Base-by-base conservation (phyloP, 768 basidiomycete species). In the Amanita rubescens region DNA sequence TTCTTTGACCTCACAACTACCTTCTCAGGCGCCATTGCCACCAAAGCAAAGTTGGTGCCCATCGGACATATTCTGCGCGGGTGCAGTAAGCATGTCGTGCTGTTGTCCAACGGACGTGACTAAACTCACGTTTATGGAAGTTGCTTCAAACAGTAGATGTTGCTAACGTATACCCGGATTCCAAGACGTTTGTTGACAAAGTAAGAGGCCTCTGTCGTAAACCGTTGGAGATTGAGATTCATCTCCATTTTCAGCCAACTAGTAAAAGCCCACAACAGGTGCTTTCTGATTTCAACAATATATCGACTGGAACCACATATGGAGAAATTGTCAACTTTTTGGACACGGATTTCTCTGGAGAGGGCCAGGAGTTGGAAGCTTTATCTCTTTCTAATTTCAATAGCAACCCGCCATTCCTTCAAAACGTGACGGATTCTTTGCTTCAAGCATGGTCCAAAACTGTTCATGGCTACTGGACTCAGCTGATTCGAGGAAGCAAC, bases 161-260 rank as follows among this genome's bases (percentile, higher is more conserved):
- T 56, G 90, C 92, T 0, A 65, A 76, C 38, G 69, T 87, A 24
- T 96, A 77, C 63, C 65, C 76, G 0, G 94, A 96, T 67, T 82
- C 84, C 43, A 95, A 96, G 70, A 94, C 90, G 0, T 84, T 95
- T 65, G 87, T 88, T 7, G 94, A 95, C 74, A 81, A 81, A 64
- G 76, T 73, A 49, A 30, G 66, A 3, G 17, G 37, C 5, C 4
- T 22, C n/a, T 7, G 11, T 17, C 33, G 3, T 24, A 3, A 37
- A 22, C 11, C 39, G 24, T 35, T 32, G 15, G 25, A 20, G 45
- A 19, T 47, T 27, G n/a, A 19, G 20, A 41, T 30, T 37, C 38
- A 22, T 9, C 24, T 38, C 24, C 35, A 51, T 35, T 20, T 35
- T 15, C 74, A 94, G 75, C 93, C 93, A 2, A 95, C 93, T 1